Evolutionary conservation across 352 stramenopile genomes (phyloP).

Genomic region (Pythium scleroteichum): DNA sequence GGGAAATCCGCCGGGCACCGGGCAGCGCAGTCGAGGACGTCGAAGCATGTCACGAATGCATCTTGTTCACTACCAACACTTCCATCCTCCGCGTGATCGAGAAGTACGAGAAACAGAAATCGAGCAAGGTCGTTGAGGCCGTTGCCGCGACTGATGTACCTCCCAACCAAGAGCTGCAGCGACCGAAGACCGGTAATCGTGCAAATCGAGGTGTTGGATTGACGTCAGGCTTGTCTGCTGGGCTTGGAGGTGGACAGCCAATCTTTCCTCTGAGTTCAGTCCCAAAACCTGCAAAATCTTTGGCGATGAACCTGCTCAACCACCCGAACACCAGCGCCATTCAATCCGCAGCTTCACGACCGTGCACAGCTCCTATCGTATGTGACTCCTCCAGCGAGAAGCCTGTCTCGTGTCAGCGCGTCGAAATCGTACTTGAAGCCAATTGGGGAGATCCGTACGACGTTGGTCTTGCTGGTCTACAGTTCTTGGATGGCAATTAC

Average conservation of each 20-base stretch:
- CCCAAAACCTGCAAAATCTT: slow-evolving; percentile 37
- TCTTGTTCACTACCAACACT: slow-evolving; percentile 81
- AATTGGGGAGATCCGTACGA: slow-evolving; percentile 79
- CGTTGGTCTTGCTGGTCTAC: slow-evolving; percentile 54
- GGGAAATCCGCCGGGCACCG: slow-evolving; percentile 69
- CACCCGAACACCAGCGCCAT: neutral
- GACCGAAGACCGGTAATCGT: slow-evolving; percentile 60
- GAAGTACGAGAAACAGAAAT: slow-evolving; percentile 68
- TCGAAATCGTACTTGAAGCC: slow-evolving; percentile 60
- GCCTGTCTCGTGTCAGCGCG: slow-evolving; percentile 43
- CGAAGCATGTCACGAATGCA: slow-evolving; percentile 76
- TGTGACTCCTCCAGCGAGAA: slow-evolving; percentile 43
- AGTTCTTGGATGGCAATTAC: slow-evolving; percentile 66
- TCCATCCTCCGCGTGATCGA: slow-evolving; percentile 79
- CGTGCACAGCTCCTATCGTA: slow-evolving; percentile 64
- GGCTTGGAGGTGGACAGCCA: neutral
- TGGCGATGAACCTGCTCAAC: slow-evolving; percentile 15
- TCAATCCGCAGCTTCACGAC: slow-evolving; percentile 25
- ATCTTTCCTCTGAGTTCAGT: slow-evolving; percentile 43
- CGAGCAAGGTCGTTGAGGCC: slow-evolving; percentile 18
- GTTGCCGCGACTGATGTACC: neutral
- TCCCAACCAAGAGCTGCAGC: slow-evolving; percentile 26
- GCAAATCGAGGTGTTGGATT: slow-evolving; percentile 28
- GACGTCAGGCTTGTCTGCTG: neutral
- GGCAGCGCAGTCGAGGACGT: slow-evolving; percentile 61